phyloP scores from a whole-genome alignment of 2,329 filamentous ascomycete species.

The Alternaria burnsii region DNA sequence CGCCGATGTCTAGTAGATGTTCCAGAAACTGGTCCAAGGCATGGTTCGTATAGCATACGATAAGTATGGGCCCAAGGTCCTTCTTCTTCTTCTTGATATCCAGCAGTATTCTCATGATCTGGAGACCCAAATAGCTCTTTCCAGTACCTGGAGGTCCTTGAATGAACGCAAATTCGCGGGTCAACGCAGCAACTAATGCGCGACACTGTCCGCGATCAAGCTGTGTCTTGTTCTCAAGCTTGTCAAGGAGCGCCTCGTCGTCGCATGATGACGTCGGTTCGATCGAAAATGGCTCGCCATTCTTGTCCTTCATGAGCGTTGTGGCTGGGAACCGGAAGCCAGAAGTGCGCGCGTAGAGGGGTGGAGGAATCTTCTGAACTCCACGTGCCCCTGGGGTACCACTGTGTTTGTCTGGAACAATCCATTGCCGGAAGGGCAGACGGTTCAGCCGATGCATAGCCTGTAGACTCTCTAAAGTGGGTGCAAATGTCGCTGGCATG shows the following conservation, averaged over 20 bases:
- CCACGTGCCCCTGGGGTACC: background rate
- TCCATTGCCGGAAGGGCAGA: slow-evolving; percentile 40
- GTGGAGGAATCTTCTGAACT: slow-evolving; percentile 32
- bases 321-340: slow-evolving; percentile 34
- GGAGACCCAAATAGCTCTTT: slow-evolving; percentile 69
- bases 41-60: slow-evolving; percentile 61
- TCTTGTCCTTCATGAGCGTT: slow-evolving; percentile 22
- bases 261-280: slow-evolving; percentile 24
- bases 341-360: slow-evolving; percentile 32
- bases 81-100: slow-evolving; percentile 46
- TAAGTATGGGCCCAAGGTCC: slow-evolving; percentile 57
- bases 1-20: slow-evolving; percentile 61
- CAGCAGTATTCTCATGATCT: slow-evolving; percentile 66
- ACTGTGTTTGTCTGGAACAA: slow-evolving; percentile 29
- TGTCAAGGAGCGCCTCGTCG: slow-evolving; percentile 21
- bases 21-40: slow-evolving; percentile 68
- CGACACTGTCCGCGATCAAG: slow-evolving; percentile 62
- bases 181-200: slow-evolving; percentile 64
- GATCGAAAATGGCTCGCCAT: slow-evolving; percentile 8
- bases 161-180: slow-evolving; percentile 65
- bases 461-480: slow-evolving; percentile 37
- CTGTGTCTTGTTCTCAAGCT: slow-evolving; percentile 21
- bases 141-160: slow-evolving; percentile 77
- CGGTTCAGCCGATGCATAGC: slow-evolving; percentile 34
- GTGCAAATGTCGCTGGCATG: slow-evolving; percentile 43